These are phyloP conservation scores for Claviceps digitariae DNA, from an alignment of 2,329 filamentous ascomycete species.

Conservation along the genomic window DNA sequence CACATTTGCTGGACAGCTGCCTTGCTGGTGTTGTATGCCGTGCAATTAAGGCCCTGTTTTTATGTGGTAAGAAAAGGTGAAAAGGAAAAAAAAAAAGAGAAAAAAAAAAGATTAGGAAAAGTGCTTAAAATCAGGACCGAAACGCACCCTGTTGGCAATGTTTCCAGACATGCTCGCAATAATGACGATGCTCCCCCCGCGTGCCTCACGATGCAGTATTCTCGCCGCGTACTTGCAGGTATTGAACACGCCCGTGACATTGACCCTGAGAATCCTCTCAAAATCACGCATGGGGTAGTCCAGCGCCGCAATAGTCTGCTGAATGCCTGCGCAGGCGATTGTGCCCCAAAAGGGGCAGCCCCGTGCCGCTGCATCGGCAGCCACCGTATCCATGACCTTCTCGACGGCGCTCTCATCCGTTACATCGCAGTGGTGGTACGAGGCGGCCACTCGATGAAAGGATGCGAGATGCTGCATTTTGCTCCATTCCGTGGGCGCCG, in stretches of 20 bases:
- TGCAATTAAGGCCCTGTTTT: slow-evolving; percentile 43
- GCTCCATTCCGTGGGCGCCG: slow-evolving; percentile 26
- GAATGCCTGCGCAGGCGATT: slow-evolving; percentile 35
- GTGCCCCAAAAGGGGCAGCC: slow-evolving; percentile 23
- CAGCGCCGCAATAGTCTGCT: slow-evolving; percentile 41
- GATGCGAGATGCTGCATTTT: slow-evolving; percentile 26
- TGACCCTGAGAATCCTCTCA: slow-evolving; percentile 69
- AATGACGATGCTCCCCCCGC: slow-evolving; percentile 48
- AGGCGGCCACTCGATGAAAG: slow-evolving; percentile 18
- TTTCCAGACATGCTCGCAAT: slow-evolving; percentile 60
- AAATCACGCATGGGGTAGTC: slow-evolving; percentile 66
- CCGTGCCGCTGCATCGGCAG: slow-evolving; percentile 17
- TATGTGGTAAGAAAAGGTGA: not conserved
- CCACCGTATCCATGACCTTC: slow-evolving; percentile 21
- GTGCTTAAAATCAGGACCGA: too few species aligned
- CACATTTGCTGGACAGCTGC: slow-evolving; percentile 46
- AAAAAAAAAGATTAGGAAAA: not conserved
- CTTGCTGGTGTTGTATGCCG: slow-evolving; percentile 50
- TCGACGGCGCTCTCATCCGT: slow-evolving; percentile 28
- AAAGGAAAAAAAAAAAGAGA: not conserved
- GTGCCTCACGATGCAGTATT: slow-evolving; percentile 50
- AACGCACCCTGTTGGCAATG: slow-evolving; percentile 51
- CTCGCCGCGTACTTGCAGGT: slow-evolving; percentile 80
- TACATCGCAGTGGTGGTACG: slow-evolving; percentile 32
- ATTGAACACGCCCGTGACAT: slow-evolving; percentile 75